phyloP scores from a whole-genome alignment of 495 filamentous ascomycete genomes.

The Terfezia claveryi region DNA sequence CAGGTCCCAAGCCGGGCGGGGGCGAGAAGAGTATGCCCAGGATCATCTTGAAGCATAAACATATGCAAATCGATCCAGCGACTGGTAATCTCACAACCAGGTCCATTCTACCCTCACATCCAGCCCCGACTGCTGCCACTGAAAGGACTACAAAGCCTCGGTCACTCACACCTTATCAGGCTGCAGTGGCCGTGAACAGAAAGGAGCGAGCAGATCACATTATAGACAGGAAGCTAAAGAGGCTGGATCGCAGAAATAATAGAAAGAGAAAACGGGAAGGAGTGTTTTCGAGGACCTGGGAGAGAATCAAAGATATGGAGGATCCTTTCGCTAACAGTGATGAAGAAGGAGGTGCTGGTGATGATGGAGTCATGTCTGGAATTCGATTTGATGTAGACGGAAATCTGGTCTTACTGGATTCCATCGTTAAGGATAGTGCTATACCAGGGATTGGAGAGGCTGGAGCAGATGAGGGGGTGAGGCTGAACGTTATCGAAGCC shows the following conservation, averaged over 20 bases:
- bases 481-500: not conserved
- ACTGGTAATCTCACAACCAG: conserved; percentile 10
- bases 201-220: conserved; percentile 73
- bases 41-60: not conserved
- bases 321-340: conserved; percentile 62
- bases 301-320: conserved; percentile 39
- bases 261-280: conserved; percentile 37
- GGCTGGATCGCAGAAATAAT: conserved; percentile 37
- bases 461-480: not conserved
- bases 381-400: conserved; percentile 14
- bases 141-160: conserved; percentile 27
- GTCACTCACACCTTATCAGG: conserved; percentile 77
- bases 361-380: conserved; percentile 7
- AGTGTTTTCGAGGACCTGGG: conserved; percentile 43
- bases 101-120: conserved; percentile 24
- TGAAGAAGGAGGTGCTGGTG: conserved; percentile 32
- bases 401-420: not conserved
- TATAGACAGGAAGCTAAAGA: conserved; percentile 49
- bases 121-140: conserved; percentile 25
- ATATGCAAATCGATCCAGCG: conserved; percentile 3
- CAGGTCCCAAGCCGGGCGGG: not conserved
- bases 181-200: conserved; percentile 76
- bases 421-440: not conserved
- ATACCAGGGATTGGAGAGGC: not conserved
- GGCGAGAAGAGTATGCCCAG: not conserved